These are phyloP conservation scores for Phytophthora boehmeriae DNA, from an alignment of 352 stramenopile genomes.

Conservation along the genomic window DNA sequence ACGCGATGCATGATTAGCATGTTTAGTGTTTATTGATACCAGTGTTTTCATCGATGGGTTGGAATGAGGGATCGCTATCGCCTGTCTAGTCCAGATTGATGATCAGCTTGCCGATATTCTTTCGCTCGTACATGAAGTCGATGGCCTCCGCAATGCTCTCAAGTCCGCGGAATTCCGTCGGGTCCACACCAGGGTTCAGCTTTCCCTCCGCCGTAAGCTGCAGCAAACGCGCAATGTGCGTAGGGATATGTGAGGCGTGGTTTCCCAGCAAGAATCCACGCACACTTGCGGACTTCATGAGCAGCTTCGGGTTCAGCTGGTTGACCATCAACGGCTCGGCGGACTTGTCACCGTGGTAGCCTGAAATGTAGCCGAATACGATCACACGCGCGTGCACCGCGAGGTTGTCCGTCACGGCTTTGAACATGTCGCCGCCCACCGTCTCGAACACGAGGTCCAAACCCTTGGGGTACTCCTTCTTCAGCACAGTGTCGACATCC, in stretches of 20 bases:
- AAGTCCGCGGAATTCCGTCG: constrained; percentile 41
- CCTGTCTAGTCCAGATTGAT: background rate
- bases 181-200: constrained; percentile 29
- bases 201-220: constrained; percentile 16
- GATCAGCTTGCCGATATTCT: constrained; percentile 80
- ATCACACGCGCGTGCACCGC: constrained; percentile 22
- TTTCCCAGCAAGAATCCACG: constrained; percentile 15
- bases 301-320: constrained; percentile 26
- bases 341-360: constrained; percentile 25
- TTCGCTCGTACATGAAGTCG: constrained; percentile 53
- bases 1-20: too few species aligned
- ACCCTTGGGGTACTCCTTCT: constrained; percentile 40
- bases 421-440: constrained; percentile 25
- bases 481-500: constrained; percentile 32
- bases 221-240: constrained; percentile 12
- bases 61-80: too few species aligned
- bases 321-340: constrained; percentile 13
- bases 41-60: too few species aligned
- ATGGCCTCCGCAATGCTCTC: constrained; percentile 57
- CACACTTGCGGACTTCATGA: constrained; percentile 19
- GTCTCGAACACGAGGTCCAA: constrained; percentile 44
- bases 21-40: too few species aligned
- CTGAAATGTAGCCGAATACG: constrained; percentile 26
- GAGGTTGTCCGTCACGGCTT: constrained; percentile 24
- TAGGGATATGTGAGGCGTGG: constrained; percentile 10